Evolutionary conservation across 2,329 filamentous ascomycete species (phyloP).

Genomic region (Colletotrichum phormii): DNA sequence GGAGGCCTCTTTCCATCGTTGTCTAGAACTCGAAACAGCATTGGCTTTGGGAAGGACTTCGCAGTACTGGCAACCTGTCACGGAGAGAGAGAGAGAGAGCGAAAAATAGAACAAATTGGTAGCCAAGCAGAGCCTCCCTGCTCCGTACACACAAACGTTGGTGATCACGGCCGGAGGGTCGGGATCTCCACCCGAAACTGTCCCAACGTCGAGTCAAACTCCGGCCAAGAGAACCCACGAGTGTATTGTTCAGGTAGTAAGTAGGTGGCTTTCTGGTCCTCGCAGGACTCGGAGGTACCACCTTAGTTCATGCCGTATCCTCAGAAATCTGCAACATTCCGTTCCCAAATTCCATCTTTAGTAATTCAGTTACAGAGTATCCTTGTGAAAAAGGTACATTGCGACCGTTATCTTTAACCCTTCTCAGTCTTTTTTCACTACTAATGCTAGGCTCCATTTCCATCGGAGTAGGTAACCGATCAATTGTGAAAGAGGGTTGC

Average conservation of each 20-base stretch:
- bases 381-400: neutral
- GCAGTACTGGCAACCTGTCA: neutral
- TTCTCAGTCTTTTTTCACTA: neutral
- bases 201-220: conserved; percentile 27
- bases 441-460: neutral
- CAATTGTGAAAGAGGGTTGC: conserved; percentile 1
- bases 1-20: neutral
- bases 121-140: conserved; percentile 27
- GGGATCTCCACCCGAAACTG: conserved; percentile 27
- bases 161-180: conserved; percentile 2
- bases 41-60: neutral
- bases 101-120: conserved; percentile 2
- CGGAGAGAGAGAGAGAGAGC: neutral
- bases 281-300: neutral
- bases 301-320: neutral
- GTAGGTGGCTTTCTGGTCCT: neutral
- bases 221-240: neutral
- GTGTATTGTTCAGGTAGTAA: neutral
- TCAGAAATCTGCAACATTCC: neutral
- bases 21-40: neutral
- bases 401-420: too few species aligned
- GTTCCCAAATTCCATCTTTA: neutral
- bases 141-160: neutral
- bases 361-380: neutral
- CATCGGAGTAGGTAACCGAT: neutral